phyloP scores from a whole-genome alignment of 305 asterid species.

The Solanum hybrid region DNA sequence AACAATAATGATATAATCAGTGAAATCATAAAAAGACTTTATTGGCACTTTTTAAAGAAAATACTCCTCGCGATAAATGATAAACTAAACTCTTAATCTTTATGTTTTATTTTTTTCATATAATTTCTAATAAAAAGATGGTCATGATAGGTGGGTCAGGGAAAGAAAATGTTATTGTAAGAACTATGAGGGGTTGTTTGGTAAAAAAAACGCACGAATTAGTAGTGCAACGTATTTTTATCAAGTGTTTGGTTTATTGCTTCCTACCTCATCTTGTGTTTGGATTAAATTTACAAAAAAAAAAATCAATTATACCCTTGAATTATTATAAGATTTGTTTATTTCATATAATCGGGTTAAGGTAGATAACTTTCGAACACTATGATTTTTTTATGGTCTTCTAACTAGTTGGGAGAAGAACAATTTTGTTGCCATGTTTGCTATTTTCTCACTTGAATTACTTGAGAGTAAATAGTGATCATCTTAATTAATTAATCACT shows the following conservation, averaged over 20 bases:
- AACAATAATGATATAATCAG: too few species aligned
- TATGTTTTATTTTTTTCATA: background rate
- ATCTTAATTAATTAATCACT: background rate
- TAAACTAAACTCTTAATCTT: background rate
- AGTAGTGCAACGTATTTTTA: too few species aligned
- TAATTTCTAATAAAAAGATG: background rate
- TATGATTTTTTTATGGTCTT: background rate
- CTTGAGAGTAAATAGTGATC: background rate
- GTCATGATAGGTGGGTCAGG: background rate
- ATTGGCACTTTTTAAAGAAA: background rate
- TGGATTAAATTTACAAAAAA: too few species aligned
- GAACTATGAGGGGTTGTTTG: background rate
- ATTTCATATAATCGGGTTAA: too few species aligned
- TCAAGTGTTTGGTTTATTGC: too few species aligned
- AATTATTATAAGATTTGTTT: too few species aligned
- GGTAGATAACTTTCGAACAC: background rate
- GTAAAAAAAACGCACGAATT: background rate
- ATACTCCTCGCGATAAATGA: background rate
- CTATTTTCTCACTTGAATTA: background rate
- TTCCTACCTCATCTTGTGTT: background rate
- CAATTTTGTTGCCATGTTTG: too few species aligned
- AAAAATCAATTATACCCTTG: too few species aligned
- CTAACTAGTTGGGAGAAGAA: background rate
- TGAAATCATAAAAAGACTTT: too few species aligned
- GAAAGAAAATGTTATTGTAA: background rate